These are phyloP conservation scores for Malassezia nana DNA, from an alignment of 1,284 basidiomycete genomes.

Conservation along the genomic window DNA sequence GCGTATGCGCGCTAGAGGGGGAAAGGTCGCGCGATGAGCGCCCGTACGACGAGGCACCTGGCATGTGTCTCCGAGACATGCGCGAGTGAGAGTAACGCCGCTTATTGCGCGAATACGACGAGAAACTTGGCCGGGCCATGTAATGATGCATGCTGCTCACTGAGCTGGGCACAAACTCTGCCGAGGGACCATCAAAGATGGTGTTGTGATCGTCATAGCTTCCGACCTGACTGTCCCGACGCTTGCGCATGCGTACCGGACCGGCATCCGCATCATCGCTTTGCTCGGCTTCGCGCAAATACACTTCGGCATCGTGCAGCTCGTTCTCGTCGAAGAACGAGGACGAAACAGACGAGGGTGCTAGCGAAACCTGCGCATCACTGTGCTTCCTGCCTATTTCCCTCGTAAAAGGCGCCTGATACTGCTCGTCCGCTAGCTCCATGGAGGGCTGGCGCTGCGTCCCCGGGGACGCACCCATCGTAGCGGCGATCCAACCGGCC, in stretches of 20 bases:
- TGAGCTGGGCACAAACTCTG: constrained; percentile 42
- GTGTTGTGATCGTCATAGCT: constrained; percentile 41
- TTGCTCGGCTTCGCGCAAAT: constrained; percentile 15
- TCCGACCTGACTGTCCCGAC: constrained; percentile 41
- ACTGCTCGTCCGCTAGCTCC: constrained; percentile 35
- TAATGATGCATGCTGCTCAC: constrained; percentile 30
- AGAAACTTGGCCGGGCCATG: constrained; percentile 26
- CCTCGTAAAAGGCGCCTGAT: constrained; percentile 38
- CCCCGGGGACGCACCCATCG: not conserved
- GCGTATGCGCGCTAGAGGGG: constrained; percentile 25
- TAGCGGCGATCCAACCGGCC: not conserved
- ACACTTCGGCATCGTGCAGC: constrained; percentile 33
- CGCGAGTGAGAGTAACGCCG: constrained; percentile 32
- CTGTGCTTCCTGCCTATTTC: not conserved
- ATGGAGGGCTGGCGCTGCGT: not conserved
- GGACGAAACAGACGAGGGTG: constrained; percentile 23
- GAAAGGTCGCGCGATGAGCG: constrained; percentile 20
- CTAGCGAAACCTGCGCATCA: not conserved
- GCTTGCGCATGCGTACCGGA: constrained; percentile 4
- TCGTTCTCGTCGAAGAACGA: constrained; percentile 46
- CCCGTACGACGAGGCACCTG: constrained; percentile 17
- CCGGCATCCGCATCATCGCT: constrained; percentile 13
- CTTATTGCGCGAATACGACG: constrained; percentile 15
- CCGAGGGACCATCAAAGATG: constrained; percentile 44
- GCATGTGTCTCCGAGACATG: constrained; percentile 28